Base-by-base conservation (phyloP, 1,139 yeast genomes). In the Saccharomyces pastorianus region DNA sequence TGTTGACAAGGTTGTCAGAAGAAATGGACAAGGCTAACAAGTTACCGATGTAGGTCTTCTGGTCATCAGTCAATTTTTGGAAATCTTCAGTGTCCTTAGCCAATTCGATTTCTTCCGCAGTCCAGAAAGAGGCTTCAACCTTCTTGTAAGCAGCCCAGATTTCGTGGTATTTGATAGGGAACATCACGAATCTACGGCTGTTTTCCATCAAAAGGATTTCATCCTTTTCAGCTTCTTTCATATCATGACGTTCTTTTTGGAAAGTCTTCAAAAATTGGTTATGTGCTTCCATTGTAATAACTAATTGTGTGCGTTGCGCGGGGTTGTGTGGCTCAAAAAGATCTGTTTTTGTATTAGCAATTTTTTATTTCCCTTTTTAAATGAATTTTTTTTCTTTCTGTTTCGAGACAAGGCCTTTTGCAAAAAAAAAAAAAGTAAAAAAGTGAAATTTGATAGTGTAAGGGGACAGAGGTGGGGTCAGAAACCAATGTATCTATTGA, bases 101-200 rank as follows among this genome's bases (percentile, higher is more conserved):
- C 64, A 93, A 80, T 73, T 93, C 99, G 64, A 95, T 90, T 76
- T 93, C 99, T 77, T 93, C 99, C 54, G 99, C 97, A 52, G 99
- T 93, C 99, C 99, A 93, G 81, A 93, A 93, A 11, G 97, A 89
- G 27, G 99, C 98, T 78, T 93, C 99, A 47, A 98, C 97, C 76
- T 91, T 90, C 79, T 93, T 93, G 77, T 93, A 93, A 81, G 95
- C 93, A 73, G 91, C 96, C 98, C 99, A 93, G 68, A 95, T 88
- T 76, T 93, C 98, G 71, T 91, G 95, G 77, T 90, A 95, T 75
- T 88, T 88, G 75, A 93, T 90, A 61, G 99, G 99, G 84, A 93
- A 95, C 65, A 93, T 77, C 54, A 93, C 99, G 69, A 90, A 93
- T 70, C 99, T 84, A 70, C 83, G 83, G 63, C 81, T 83, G 81